A percentile compares a stretch with the other conserved stretches of the same genome.
Conservation (phyloP, 73 alveolate species). For the Tetrahymena thermophila region DNA sequence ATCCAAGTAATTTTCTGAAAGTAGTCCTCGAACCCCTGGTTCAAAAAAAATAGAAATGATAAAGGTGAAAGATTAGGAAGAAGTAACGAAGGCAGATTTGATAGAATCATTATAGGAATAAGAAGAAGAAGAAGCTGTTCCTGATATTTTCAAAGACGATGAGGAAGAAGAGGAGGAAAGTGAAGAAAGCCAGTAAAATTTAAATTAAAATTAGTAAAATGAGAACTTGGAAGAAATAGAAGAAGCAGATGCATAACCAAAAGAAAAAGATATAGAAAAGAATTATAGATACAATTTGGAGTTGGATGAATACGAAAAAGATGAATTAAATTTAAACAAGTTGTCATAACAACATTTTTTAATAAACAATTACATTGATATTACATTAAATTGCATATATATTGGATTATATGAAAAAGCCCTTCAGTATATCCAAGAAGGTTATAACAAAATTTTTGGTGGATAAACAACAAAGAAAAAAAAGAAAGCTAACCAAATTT, state of each 20-base stretch:
- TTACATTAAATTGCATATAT: not conserved
- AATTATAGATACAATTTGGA: not conserved
- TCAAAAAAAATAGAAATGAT: not conserved
- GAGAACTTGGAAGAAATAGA: not conserved
- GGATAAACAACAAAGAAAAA: not conserved
- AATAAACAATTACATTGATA: not conserved
- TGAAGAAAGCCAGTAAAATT: not conserved
- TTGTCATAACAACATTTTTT: not conserved
- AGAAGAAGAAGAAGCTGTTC: not conserved
- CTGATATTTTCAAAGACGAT: not conserved
- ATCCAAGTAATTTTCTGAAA: not conserved
- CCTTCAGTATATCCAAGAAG: not conserved
- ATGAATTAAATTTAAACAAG: not conserved
- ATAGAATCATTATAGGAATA: not conserved
- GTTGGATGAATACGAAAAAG: not conserved
- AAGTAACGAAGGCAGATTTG: not conserved
- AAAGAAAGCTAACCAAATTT: not conserved
- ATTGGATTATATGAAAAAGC: not conserved
- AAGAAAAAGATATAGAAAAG: not conserved
- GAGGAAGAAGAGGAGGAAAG: slow-evolving; percentile 1
- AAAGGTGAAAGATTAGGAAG: not conserved
- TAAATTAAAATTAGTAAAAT: not conserved
- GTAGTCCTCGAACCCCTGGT: not conserved
- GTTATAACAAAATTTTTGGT: not conserved
- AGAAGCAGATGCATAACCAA: not conserved